Conservation (phyloP, 106 monocot species). For the Cymbidium sinense region DNA sequence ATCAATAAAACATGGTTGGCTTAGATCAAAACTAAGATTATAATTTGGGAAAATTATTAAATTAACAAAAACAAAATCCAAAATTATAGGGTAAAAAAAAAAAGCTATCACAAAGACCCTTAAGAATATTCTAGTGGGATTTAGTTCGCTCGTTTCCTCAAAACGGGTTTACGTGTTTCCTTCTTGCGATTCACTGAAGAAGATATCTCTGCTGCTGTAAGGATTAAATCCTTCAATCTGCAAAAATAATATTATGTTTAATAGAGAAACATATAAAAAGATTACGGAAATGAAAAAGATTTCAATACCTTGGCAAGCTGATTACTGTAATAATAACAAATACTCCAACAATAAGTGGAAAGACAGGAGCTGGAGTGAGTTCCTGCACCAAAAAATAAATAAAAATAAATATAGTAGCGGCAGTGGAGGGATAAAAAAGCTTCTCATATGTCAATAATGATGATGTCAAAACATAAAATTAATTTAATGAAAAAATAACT, state of each 20-base stretch:
- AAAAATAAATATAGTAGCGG: not conserved
- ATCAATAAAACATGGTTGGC: too few relatives aligned
- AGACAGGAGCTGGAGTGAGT: conserved; percentile 74
- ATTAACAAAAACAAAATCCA: not conserved
- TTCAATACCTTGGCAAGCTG: conserved; percentile 79
- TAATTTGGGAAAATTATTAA: too few relatives aligned
- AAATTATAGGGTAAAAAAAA: too few relatives aligned
- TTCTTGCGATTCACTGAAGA: conserved; percentile 34
- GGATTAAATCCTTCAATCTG: conserved; percentile 76
- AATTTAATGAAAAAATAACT: too few relatives aligned
- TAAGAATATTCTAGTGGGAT: not conserved
- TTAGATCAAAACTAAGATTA: too few relatives aligned
- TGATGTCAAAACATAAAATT: too few relatives aligned
- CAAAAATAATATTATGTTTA: not conserved
- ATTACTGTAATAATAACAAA: conserved; percentile 67
- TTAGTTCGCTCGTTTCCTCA: conserved; percentile 51
- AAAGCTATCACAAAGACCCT: too few relatives aligned
- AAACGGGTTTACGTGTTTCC: conserved; percentile 38
- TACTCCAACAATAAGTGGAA: conserved; percentile 68
- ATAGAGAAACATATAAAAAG: not conserved
- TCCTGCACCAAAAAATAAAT: conserved; percentile 46
- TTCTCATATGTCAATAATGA: too few relatives aligned
- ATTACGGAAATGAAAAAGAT: not conserved
- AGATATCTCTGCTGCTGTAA: conserved; percentile 30
- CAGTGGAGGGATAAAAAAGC: too few relatives aligned